Evolutionary conservation across 1,284 basidiomycete species (phyloP).

Genomic region (Gymnopus androsaceus): DNA sequence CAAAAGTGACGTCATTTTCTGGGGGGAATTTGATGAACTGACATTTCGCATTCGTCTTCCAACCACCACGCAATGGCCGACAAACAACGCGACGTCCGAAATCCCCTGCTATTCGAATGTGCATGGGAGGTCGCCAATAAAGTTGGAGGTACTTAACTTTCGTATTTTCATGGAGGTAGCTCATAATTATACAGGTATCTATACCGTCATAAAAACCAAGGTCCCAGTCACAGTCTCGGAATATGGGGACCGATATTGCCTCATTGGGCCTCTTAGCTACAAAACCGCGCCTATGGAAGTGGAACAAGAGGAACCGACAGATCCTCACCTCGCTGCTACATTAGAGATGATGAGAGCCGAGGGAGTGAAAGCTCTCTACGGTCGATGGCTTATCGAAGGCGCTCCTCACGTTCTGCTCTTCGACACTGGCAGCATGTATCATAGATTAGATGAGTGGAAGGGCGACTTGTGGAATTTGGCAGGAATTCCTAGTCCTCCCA

Average conservation of each 20-base stretch:
- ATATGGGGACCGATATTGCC: constrained; percentile 88
- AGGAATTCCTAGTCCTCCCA: constrained; percentile 93
- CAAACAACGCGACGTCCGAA: constrained; percentile 75
- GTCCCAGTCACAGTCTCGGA: constrained; percentile 96
- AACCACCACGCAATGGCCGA: constrained; percentile 26
- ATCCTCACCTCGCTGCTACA: constrained; percentile 68
- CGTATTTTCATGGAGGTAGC: constrained; percentile 93
- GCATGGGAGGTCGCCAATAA: constrained; percentile 97
- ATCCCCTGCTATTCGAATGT: constrained; percentile 83
- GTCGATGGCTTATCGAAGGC: constrained; percentile 97
- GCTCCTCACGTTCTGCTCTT: constrained; percentile 93
- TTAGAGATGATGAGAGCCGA: constrained; percentile 80
- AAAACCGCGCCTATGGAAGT: constrained; percentile 99
- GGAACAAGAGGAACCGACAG: constrained; percentile 85
- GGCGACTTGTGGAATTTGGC: constrained; percentile 97
- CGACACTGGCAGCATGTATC: constrained; percentile 89
- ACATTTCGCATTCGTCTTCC: constrained; percentile 4
- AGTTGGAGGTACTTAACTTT: constrained; percentile 99
- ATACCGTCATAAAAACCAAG: constrained; percentile 99
- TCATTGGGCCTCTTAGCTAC: constrained; percentile 95
- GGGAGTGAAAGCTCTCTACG: constrained; percentile 94
- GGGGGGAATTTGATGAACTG: too few species aligned
- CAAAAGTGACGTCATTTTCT: neutral
- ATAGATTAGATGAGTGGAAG: constrained; percentile 97
- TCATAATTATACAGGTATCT: constrained; percentile 98